Evolutionary conservation across 1,139 yeast species (phyloP).

Genomic region (Zygoascus hellenicus): DNA sequence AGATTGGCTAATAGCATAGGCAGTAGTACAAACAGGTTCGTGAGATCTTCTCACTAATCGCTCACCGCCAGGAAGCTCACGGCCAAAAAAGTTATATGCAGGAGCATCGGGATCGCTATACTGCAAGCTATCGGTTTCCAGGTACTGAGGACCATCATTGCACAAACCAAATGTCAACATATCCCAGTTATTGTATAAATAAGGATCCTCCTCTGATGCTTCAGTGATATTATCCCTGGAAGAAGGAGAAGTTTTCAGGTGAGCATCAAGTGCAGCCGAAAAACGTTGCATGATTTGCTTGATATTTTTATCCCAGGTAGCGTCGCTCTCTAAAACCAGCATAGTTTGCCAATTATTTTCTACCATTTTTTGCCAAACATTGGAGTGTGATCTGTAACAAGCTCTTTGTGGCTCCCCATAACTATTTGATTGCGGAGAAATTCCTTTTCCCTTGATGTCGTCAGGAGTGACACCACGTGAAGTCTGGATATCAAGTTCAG

Average conservation of each 20-base stretch:
- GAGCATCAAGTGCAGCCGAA: conserved; percentile 14
- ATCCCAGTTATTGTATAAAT: conserved; percentile 14
- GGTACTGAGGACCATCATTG: conserved; percentile 4
- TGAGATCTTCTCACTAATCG: conserved; percentile 13
- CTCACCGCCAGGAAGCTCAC: conserved; percentile 4
- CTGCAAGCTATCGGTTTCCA: conserved; percentile 6
- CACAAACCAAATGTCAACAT: conserved; percentile 13
- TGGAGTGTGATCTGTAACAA: conserved; percentile 16
- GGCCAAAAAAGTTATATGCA: not conserved
- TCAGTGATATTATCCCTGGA: not conserved
- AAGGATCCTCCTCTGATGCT: conserved; percentile 14
- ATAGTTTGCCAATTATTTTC: conserved; percentile 12
- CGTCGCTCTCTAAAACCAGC: conserved; percentile 17
- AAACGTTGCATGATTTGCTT: conserved; percentile 11
- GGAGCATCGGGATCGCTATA: conserved; percentile 15
- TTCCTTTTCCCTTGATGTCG: conserved; percentile 11
- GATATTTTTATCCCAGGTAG: conserved; percentile 17
- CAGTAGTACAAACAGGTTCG: conserved; percentile 19
- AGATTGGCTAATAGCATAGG: conserved; percentile 16
- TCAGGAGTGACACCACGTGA: conserved; percentile 13
- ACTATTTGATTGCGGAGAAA: conserved; percentile 13
- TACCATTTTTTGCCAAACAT: conserved; percentile 16
- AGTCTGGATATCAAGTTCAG: conserved; percentile 11
- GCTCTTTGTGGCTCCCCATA: conserved; percentile 9
- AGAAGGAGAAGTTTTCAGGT: conserved; percentile 7